Evolutionary conservation across 2,329 filamentous ascomycete genomes (phyloP), one percentile per base, ranked within the genome.

Genomic region (Fusarium tanahbumbuense): DNA sequence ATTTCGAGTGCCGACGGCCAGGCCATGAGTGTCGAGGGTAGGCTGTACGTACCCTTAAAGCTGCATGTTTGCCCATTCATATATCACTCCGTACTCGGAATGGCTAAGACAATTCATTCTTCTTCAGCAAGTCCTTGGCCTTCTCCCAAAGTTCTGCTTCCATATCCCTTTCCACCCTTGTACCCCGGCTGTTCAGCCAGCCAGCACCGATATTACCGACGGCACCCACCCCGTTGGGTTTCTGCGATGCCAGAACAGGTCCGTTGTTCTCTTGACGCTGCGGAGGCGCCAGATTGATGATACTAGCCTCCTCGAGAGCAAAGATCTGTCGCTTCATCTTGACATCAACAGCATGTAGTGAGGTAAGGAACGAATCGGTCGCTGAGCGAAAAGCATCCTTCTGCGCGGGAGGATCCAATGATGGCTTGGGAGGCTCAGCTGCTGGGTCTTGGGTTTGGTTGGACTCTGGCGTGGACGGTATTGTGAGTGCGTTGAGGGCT

Each of bases 141-240:
- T 79, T 80, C 8, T 65, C 85, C 89, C 95, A 91, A 46, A 97
- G 82, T 81, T 98, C 93, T 3, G 88, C 88, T 76, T 97, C 93
- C 85, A 95, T 96, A 68, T 93, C 91, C 74, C 90, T 88, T 60
- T 93, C 93, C 23, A 97, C 92, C 68, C 91, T 91, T 68, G 92
- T 91, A 66, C 92, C 93, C 60, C 93, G 87, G 75, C 93, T 94
- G 77, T 98, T 98, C 74, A 98, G 81, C 88, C 92, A 95, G 32
- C 94, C 94, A 16, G 97, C 91, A 77, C 98, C 94, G 56, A 98
- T 83, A 28, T 82, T 83, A 12, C 87, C 87, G 34, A 89, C 86
- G 73, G 83, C 84, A 23, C 84, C 88, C 60, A 83, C 80, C 41
- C 85, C 87, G 46, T 88, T 82, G 41, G 89, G 84, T 77, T 88